Evolutionary conservation across 495 filamentous ascomycete genomes (phyloP).

Genomic region (Schizothecium vesticola): DNA sequence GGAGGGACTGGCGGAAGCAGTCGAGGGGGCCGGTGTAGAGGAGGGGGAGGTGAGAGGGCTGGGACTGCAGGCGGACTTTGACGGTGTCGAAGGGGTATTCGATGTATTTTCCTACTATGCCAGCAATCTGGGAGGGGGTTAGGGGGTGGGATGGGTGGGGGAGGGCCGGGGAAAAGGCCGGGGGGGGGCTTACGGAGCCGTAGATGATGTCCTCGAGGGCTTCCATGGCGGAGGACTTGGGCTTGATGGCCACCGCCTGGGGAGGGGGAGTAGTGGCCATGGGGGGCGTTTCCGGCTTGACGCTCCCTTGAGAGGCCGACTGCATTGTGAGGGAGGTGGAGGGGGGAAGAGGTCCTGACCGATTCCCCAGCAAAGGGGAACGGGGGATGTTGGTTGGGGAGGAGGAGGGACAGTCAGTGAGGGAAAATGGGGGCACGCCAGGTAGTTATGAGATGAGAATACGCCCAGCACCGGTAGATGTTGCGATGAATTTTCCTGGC

Average conservation of each 20-base stretch:
- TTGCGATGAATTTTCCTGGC: neutral
- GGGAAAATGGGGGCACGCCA: neutral
- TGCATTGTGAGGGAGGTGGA: constrained; percentile 15
- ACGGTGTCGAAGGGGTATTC: constrained; percentile 99
- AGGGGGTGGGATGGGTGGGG: constrained; percentile 4
- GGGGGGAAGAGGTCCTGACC: constrained; percentile 3
- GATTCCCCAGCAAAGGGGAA: neutral
- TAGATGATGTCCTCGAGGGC: constrained; percentile 76
- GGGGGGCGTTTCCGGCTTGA: constrained; percentile 11
- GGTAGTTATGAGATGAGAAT: neutral
- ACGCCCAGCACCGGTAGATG: neutral
- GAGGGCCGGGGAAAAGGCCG: neutral
- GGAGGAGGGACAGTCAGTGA: neutral
- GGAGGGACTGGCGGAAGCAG: constrained; percentile 83
- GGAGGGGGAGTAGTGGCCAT: constrained; percentile 13
- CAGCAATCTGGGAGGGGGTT: constrained; percentile 57
- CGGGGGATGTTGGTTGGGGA: neutral
- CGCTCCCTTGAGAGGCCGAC: constrained; percentile 6
- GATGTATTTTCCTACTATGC: constrained; percentile 88
- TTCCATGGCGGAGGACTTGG: constrained; percentile 51
- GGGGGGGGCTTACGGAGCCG: constrained; percentile 61
- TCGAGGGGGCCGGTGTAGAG: constrained; percentile 84
- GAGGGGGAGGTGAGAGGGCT: constrained; percentile 75
- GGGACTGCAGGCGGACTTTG: constrained; percentile 77
- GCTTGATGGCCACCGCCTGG: constrained; percentile 9